Evolutionary conservation across 208 protist species (phyloP), one percentile per base, ranked within the genome.

Genomic region (Acanthamoeba castellanii): DNA sequence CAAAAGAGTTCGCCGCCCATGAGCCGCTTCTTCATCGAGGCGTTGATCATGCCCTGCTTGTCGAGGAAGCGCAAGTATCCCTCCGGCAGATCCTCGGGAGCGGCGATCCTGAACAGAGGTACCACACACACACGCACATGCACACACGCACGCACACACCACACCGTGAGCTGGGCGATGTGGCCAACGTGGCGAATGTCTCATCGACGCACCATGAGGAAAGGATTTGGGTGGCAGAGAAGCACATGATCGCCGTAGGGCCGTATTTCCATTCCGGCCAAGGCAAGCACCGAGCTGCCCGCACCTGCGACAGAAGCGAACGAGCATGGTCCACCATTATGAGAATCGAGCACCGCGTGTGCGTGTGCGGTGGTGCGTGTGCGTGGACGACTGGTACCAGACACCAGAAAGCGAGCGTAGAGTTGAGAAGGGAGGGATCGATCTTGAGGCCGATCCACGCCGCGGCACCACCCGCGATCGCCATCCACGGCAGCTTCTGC

Each of bases 161-260:
- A 45, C 2, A 5, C 5, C 50, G 78, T 27, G 78, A 61, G 32
- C 13, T 59, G 22, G 13, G 47, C 2, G 47, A 57, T 61, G 78
- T n/a, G n/a, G 13, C 7, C 52, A 57, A 7, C 47, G 11, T 52
- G 47, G 47, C 47, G 7, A 52, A 11, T 52, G 7, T 52, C 47
- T 52, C 47, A 14, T 11, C 11, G 74, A 64, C 37, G 85, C 7
- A 74, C 85, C 85, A 92, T 1, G 85, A 45, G 2, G 85, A 74
- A 3, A 92, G 85, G 57, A 92, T 92, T 47, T 92, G 85, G 22
- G 85, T 52, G 37, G 85, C 85, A n/a, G 85, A 92, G 30, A 92
- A n/a, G 61, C 85, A 92, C 85, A 92, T 92, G 37, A 92, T 52
- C 2, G 74, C 16, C 13, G 85, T 92, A 14, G 85, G 85, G 13